These are phyloP conservation scores for Tanozyma kutaoensis DNA, from an alignment of 805 yeast species.

Conservation along the genomic window DNA sequence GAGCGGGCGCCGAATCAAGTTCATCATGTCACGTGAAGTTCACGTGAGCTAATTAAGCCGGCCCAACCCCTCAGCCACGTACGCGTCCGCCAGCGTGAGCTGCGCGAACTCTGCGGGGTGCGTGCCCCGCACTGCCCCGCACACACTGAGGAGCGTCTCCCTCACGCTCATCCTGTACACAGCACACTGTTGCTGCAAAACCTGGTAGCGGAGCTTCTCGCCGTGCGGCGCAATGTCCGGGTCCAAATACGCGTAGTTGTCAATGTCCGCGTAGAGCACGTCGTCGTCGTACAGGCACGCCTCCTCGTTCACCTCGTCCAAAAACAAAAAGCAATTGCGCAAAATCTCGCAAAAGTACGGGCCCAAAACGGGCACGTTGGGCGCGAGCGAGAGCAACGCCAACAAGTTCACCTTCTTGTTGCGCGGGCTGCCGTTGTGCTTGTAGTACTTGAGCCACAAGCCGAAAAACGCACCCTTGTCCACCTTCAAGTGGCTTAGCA, in stretches of 20 bases:
- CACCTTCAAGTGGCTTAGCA: conserved; percentile 15
- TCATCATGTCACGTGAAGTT: too few relatives aligned
- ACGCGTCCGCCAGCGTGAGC: too few relatives aligned
- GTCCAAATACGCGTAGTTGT: conserved; percentile 27
- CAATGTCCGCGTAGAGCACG: conserved; percentile 25
- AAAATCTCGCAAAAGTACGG: conserved; percentile 15
- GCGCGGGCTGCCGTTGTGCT: conserved; percentile 59
- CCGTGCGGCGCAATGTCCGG: conserved; percentile 28
- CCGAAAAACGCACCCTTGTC: conserved; percentile 12
- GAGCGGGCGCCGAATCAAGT: too few relatives aligned
- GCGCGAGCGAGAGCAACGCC: conserved; percentile 42
- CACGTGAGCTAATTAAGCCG: too few relatives aligned
- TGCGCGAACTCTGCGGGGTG: too few relatives aligned
- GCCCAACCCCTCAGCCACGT: too few relatives aligned
- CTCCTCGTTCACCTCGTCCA: conserved; percentile 67
- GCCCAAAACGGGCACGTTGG: conserved; percentile 10
- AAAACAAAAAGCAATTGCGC: conserved; percentile 26
- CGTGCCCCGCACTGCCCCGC: too few relatives aligned
- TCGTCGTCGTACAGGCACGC: conserved; percentile 19
- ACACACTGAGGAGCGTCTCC: too few relatives aligned
- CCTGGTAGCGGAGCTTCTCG: conserved; percentile 23
- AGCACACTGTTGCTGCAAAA: conserved; percentile 19
- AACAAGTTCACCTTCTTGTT: conserved; percentile 56
- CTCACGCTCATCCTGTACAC: conserved; percentile 33
- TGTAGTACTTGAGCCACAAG: conserved; percentile 27